A percentile compares a stretch with the other conserved stretches of the same genome.
phyloP scores from a whole-genome alignment of 179 eudicot species.

The Beta corolliflora region DNA sequence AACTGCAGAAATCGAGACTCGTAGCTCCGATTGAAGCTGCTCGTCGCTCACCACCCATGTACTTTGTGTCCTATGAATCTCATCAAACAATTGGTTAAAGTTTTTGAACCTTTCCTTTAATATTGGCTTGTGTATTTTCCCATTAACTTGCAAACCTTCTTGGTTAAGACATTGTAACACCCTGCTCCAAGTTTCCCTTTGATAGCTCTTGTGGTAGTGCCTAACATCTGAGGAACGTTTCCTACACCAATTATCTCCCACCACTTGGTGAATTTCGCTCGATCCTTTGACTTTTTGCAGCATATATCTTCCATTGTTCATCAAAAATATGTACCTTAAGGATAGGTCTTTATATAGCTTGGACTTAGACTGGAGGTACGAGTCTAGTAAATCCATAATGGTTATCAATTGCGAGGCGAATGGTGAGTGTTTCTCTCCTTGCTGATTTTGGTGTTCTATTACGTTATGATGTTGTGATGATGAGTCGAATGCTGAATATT shows the following conservation, averaged over 20 bases:
- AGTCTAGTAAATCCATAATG: slow-evolving; percentile 67
- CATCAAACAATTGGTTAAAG: slow-evolving; percentile 67
- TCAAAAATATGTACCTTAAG: slow-evolving; percentile 60
- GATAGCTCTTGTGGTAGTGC: slow-evolving; percentile 64
- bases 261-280: slow-evolving; percentile 43
- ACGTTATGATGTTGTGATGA: background rate
- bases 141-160: slow-evolving; percentile 64
- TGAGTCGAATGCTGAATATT: background rate
- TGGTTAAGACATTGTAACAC: slow-evolving; percentile 49
- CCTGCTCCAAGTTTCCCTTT: slow-evolving; percentile 68
- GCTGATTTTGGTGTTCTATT: slow-evolving; percentile 6
- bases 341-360: slow-evolving; percentile 62
- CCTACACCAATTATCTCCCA: slow-evolving; percentile 69
- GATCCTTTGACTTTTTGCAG: slow-evolving; percentile 67
- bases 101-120: slow-evolving; percentile 75
- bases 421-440: slow-evolving; percentile 41
- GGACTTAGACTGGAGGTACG: slow-evolving; percentile 60
- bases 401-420: slow-evolving; percentile 48
- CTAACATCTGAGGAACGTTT: slow-evolving; percentile 61
- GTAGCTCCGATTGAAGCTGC: slow-evolving; percentile 78
- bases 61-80: slow-evolving; percentile 66
- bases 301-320: slow-evolving; percentile 83
- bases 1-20: slow-evolving; percentile 77
- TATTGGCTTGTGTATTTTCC: slow-evolving; percentile 61
- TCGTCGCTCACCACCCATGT: slow-evolving; percentile 77